phyloP scores from a whole-genome alignment of 2,329 filamentous ascomycete species.

The Fulvia fulva region DNA sequence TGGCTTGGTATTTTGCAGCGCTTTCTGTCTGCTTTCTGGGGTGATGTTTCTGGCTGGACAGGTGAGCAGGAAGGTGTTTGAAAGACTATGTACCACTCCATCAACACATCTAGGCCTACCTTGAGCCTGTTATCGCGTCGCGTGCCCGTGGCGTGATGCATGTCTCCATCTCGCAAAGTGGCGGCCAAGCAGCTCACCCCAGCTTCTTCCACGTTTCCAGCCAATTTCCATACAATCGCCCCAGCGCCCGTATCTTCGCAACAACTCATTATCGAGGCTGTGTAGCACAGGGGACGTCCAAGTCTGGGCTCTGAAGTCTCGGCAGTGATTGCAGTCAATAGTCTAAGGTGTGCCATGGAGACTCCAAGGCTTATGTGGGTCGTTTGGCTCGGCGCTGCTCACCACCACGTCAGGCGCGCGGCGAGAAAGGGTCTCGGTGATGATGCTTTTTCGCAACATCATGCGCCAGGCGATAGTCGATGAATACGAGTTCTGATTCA shows the following conservation, averaged over 20 bases:
- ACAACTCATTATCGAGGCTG: background rate
- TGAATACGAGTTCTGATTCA: background rate
- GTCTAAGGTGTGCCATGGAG: background rate
- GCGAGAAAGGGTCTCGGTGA: background rate
- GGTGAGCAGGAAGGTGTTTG: background rate
- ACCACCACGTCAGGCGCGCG: background rate
- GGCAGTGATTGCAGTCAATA: background rate
- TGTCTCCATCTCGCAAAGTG: background rate
- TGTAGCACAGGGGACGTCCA: background rate
- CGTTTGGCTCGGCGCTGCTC: background rate
- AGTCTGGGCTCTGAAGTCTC: background rate
- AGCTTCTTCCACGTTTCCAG: background rate
- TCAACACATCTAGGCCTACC: background rate
- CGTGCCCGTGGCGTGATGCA: background rate
- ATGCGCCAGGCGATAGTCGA: background rate
- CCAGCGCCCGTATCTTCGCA: background rate
- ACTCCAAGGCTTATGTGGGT: background rate
- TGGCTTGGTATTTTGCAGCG: background rate
- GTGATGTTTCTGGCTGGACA: background rate
- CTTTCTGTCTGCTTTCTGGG: background rate
- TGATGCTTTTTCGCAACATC: background rate
- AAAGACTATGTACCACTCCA: background rate
- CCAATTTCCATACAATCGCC: background rate
- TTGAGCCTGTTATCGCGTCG: background rate
- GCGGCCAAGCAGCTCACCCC: background rate